Conservation (phyloP, 2,329 filamentous ascomycete species). For the Colletotrichum graminicola region DNA sequence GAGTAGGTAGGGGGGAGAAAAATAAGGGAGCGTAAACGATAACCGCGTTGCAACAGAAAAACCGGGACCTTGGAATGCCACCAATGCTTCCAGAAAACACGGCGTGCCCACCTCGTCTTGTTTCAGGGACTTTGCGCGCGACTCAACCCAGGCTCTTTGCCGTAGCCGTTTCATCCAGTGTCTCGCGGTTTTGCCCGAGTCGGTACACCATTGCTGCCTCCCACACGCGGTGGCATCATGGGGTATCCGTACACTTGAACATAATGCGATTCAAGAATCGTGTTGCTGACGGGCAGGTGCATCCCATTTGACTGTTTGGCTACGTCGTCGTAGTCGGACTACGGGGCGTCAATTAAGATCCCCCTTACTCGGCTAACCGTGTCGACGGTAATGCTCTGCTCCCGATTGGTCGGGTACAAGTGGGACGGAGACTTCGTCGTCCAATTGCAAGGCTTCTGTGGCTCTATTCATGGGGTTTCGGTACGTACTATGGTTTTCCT, state of each 20-base stretch:
- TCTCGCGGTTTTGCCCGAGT: slow-evolving; percentile 39
- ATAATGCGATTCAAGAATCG: background rate
- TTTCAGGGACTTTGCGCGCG: slow-evolving; percentile 31
- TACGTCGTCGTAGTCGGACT: slow-evolving; percentile 11
- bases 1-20: background rate
- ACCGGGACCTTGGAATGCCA: slow-evolving; percentile 26
- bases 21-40: slow-evolving; percentile 10
- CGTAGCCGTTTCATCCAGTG: slow-evolving; percentile 31
- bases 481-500: slow-evolving; percentile 4
- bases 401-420: slow-evolving; percentile 28
- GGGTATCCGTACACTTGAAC: background rate
- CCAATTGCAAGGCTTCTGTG: slow-evolving; percentile 21
- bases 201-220: background rate
- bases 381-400: slow-evolving; percentile 31
- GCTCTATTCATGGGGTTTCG: slow-evolving; percentile 34
- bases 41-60: slow-evolving; percentile 17
- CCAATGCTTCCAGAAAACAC: slow-evolving; percentile 38
- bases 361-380: slow-evolving; percentile 24
- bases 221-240: background rate
- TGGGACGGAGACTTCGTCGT: background rate
- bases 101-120: slow-evolving; percentile 33
- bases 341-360: slow-evolving; percentile 40
- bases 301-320: background rate
- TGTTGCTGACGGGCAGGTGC: background rate
- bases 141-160: background rate